phyloP scores from a whole-genome alignment of 2,329 filamentous ascomycete genomes.

The Botrytis pseudocinerea region DNA sequence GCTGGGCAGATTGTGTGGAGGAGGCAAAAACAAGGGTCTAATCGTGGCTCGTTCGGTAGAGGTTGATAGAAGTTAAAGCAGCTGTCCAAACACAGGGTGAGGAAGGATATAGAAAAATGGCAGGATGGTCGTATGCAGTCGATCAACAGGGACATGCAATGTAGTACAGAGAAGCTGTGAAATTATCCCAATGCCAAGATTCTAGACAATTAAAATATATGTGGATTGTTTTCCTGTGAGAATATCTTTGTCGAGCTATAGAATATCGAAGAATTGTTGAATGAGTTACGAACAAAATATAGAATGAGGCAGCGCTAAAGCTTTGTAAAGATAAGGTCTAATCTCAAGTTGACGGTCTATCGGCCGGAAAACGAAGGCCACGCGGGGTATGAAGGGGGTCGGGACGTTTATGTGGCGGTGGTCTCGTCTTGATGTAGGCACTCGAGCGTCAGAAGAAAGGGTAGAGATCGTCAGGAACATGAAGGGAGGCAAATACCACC shows the following conservation, averaged over 20 bases:
- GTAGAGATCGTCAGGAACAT: conserved; percentile 24
- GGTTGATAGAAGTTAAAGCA: conserved; percentile 13
- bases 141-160: conserved; percentile 8
- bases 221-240: neutral
- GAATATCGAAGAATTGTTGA: neutral
- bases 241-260: neutral
- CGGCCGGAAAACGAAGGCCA: neutral
- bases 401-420: conserved; percentile 8
- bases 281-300: conserved; percentile 2
- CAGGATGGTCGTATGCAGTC: neutral
- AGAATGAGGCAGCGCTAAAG: conserved; percentile 1
- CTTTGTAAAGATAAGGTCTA: neutral
- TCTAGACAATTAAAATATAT: neutral
- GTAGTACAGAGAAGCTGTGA: conserved; percentile 6
- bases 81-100: neutral
- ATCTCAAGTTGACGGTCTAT: conserved; percentile 10
- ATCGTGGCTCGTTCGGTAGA: conserved; percentile 20
- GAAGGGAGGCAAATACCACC: conserved; percentile 10
- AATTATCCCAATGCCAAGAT: neutral
- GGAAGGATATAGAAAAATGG: neutral
- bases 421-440: conserved; percentile 13
- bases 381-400: conserved; percentile 13
- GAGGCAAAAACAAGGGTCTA: conserved; percentile 22
- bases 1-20: conserved; percentile 16
- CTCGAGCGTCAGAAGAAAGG: conserved; percentile 10